A percentile compares a stretch with the other conserved stretches of the same genome.
These are phyloP conservation scores for Nakaseomyces glabratus DNA, from an alignment of 1,139 yeast genomes.

Conservation along the genomic window DNA sequence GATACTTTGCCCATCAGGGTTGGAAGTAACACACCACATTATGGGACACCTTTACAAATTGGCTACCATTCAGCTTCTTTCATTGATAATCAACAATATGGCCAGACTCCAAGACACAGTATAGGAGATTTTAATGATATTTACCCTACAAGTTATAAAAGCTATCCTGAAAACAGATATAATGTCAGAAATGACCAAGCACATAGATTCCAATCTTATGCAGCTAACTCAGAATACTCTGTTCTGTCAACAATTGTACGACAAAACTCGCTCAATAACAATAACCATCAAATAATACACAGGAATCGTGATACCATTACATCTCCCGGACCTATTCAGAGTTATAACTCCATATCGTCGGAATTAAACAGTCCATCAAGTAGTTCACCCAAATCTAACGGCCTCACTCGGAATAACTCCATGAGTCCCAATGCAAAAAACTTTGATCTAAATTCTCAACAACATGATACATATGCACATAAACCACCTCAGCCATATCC, in stretches of 20 bases:
- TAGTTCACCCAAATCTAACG: constrained; percentile 1
- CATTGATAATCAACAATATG: too few species aligned
- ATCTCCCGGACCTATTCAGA: too few species aligned
- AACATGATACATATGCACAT: constrained; percentile 2
- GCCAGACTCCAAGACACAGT: too few species aligned
- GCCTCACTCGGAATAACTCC: neutral
- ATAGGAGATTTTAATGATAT: too few species aligned
- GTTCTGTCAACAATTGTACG: constrained; percentile 66
- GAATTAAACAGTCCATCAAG: constrained; percentile 4
- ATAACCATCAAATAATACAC: neutral
- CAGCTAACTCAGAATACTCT: constrained; percentile 73
- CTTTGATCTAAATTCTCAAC: neutral
- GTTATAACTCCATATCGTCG: neutral
- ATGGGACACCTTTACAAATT: neutral
- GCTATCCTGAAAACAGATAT: too few species aligned
- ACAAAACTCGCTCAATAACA: constrained; percentile 32
- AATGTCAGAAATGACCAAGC: too few species aligned
- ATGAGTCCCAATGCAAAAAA: constrained; percentile 2
- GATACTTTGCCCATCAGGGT: constrained; percentile 32
- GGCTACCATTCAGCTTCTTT: neutral
- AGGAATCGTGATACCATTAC: neutral
- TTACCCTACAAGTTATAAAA: too few species aligned
- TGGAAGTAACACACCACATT: constrained; percentile 12
- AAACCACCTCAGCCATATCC: constrained; percentile 17
- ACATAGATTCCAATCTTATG: constrained; percentile 59